Base-by-base conservation (phyloP, 495 filamentous ascomycete species). In the Cudoniella acicularis region DNA sequence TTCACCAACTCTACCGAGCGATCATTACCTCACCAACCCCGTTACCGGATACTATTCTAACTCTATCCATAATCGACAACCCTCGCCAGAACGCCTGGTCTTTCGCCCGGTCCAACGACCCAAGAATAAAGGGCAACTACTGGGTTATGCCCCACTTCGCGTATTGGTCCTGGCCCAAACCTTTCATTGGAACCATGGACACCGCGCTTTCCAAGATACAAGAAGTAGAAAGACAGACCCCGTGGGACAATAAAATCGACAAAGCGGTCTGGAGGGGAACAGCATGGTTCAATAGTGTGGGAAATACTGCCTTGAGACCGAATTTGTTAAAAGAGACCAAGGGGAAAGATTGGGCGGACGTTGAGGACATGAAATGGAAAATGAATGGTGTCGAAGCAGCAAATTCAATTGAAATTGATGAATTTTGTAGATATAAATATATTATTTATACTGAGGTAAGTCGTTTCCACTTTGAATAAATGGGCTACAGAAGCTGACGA, bases 91-190 rank as follows among this genome's bases (percentile, higher is more conserved):
- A 72, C 9, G 60, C 69, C 45, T 71, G 61, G 56, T 65, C 69
- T 26, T 79, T 75, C 67, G 58, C 65, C 36, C 72, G 74, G 9
- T 63, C 68, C 13, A 71, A 73, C 1, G 70, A 75, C 66, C 69
- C 75, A 0, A 66, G 75, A 56, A 47, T 67, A 1, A 67, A 73
- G 2, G 49, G 55, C 4, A 73, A 72, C 11, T 70, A 77, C 51
- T 92, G 89, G 83, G 65, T 89, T 2, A 88, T 92, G 73, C 89
- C 90, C 0, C 88, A 92, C 72, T 92, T 92, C 68, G 81, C 83
- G 59, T 89, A 86, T 75, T 92, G 86, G 86, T 75, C 83, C 1
- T 91, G 87, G 86, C 77, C 84, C 0, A 77, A 87, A 45, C 75
- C 82, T 10, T 67, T 63, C 18, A 57, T 66, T 36, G 64, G 60